These are phyloP conservation scores for Metschnikowia cubensis DNA, from an alignment of 805 yeast species.

Conservation along the genomic window DNA sequence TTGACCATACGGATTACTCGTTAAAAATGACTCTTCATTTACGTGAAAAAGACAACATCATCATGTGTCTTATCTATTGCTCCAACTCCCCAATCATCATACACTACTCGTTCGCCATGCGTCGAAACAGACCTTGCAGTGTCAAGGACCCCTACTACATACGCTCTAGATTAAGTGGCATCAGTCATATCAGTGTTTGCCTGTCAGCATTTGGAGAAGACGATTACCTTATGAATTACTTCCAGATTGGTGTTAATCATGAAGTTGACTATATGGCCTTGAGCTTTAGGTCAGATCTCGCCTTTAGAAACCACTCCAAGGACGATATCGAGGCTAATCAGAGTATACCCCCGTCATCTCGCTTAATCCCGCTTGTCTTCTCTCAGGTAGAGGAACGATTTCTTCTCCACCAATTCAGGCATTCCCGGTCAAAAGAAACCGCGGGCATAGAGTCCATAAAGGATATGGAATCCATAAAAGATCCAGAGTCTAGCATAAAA, in stretches of 20 bases:
- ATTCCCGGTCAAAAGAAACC: background rate
- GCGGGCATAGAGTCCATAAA: background rate
- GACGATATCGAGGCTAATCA: background rate
- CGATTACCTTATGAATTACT: background rate
- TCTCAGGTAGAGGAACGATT: background rate
- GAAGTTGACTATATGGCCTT: background rate
- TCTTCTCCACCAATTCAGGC: background rate
- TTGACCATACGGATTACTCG: conserved; percentile 53
- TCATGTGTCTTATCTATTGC: conserved; percentile 25
- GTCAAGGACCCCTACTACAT: conserved; percentile 34
- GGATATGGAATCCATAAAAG: too few relatives aligned
- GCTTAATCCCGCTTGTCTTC: background rate
- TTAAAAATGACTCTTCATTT: conserved; percentile 28
- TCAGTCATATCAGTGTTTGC: background rate
- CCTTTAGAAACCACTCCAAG: background rate
- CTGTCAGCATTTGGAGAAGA: conserved; percentile 2
- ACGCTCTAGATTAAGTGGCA: background rate
- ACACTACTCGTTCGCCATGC: conserved; percentile 32
- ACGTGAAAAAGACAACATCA: conserved; percentile 14
- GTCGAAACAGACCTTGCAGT: conserved; percentile 32
- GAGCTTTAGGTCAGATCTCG: background rate
- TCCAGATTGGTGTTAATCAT: background rate
- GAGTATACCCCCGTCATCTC: background rate
- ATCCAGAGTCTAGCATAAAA: background rate
- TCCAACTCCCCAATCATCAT: conserved; percentile 27